Base-by-base conservation (phyloP, 73 alveolate genomes). In the Stentor coeruleus region DNA sequence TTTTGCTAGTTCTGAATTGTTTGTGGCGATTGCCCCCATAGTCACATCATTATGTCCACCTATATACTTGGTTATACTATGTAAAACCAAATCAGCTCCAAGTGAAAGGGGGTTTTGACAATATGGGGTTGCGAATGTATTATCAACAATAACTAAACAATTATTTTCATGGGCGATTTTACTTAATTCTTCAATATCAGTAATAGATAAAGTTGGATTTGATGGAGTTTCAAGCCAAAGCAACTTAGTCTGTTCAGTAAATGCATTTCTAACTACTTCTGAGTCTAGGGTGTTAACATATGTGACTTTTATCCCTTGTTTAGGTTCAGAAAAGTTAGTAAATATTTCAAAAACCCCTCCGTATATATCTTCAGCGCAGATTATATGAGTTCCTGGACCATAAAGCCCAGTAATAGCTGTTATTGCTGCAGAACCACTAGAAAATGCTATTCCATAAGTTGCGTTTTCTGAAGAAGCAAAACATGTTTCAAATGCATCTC, bases 401-500 rank as follows among this genome's bases (percentile, higher is more conserved):
- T 84, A 38, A 31, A 84, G 37, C 0, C 28, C 0, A 57, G 28
- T 20, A 57, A 66, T 86, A 58, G 82, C 73, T 6, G 86, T 89
- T 84, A 84, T 85, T 26, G 97, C 92, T 20, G 97, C 95, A 82
- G 89, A 87, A 3, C 99, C 99, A 59, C 92, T 76, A 81, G 95
- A 66, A 75, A 87, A 83, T 3, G 96, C 93, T 30, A 93, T 84
- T 3, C 95, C 91, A 57, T 87, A 87, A n/a, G n/a, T n/a, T n/a
- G n/a, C n/a, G n/a, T n/a, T n/a, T 74, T 93, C 86, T 26, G 94
- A 95, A 81, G 85, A 79, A 88, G 93, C 99, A 26, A 88, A 82
- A 14, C 94, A 86, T 0, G 99, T 96, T 28, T 93, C 39, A 60
- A 86, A 76, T 58, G 91, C 88, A 84, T 95, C 98, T n/a, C 93